Conservation (phyloP, 139 green algal genomes). For the Picochlorum costavermella region DNA sequence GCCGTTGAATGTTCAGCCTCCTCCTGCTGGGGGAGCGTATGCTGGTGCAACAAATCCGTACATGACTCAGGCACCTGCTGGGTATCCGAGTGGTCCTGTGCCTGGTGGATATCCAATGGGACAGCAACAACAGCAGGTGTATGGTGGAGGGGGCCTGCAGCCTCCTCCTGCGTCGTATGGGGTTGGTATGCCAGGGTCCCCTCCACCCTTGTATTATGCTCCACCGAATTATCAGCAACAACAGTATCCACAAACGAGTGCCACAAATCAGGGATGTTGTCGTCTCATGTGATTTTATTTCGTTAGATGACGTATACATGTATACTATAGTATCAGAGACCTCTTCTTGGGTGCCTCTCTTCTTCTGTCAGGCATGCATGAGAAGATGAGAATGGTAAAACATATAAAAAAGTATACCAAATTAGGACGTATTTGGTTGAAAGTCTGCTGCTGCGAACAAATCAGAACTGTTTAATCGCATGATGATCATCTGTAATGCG, state of each 20-base stretch:
- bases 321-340: neutral
- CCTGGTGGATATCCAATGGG: neutral
- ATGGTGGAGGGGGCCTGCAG: neutral
- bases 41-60: slow-evolving; percentile 1
- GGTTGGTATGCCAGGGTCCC: neutral
- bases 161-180: neutral
- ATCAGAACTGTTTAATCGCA: slow-evolving; percentile 28
- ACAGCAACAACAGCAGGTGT: neutral
- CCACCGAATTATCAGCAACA: slow-evolving; percentile 4
- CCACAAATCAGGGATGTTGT: too few relatives aligned
- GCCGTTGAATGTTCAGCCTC: slow-evolving; percentile 1
- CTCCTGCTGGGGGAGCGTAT: neutral
- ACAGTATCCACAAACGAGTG: neutral
- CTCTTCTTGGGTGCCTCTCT: neutral
- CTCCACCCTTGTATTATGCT: slow-evolving; percentile 9
- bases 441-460: slow-evolving; percentile 16
- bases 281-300: neutral
- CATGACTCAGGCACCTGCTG: neutral
- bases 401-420: too few relatives aligned
- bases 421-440: neutral
- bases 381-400: too few relatives aligned
- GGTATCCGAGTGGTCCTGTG: neutral
- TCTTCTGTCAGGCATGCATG: neutral
- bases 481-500: slow-evolving; percentile 23
- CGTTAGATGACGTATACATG: neutral